Evolutionary conservation across 2,329 filamentous ascomycete species (phyloP).

Genomic region (Epichloe hybrida): DNA sequence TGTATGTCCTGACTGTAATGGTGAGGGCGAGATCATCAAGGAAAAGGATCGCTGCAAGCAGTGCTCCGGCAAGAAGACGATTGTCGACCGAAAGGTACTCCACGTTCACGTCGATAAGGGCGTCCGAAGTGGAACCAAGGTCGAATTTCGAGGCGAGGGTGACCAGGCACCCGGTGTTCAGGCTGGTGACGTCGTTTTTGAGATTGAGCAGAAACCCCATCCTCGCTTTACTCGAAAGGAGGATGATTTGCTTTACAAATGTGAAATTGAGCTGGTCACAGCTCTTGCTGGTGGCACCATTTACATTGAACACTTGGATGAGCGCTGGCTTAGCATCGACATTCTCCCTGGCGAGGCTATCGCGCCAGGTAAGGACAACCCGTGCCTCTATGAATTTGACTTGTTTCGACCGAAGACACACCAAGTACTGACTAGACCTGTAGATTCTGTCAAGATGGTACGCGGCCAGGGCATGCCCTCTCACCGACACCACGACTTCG

Average conservation of each 20-base stretch:
- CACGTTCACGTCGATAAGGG: constrained; percentile 96
- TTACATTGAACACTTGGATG: constrained; percentile 91
- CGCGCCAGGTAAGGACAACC: constrained; percentile 55
- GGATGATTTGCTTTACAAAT: constrained; percentile 89
- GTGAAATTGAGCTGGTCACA: constrained; percentile 90
- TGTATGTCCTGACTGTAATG: constrained; percentile 94
- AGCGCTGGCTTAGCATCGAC: constrained; percentile 88
- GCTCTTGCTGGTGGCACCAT: constrained; percentile 85
- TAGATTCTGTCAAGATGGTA: constrained; percentile 85
- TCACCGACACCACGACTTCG: constrained; percentile 82
- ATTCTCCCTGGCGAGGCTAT: constrained; percentile 93
- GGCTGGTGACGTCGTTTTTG: constrained; percentile 92
- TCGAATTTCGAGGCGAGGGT: constrained; percentile 93
- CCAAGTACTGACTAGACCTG: constrained; percentile 1
- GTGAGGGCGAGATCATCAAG: constrained; percentile 91
- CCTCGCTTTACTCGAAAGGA: constrained; percentile 88
- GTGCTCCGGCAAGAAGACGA: constrained; percentile 94
- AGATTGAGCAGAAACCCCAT: constrained; percentile 99
- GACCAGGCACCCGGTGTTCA: constrained; percentile 89
- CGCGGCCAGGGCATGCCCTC: constrained; percentile 97
- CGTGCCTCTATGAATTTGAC: not conserved
- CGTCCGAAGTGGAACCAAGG: constrained; percentile 86
- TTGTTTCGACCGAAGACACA: not conserved
- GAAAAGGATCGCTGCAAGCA: constrained; percentile 97
- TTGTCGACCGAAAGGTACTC: constrained; percentile 93